Evolutionary conservation across 192 early-diverging fungal genomes (phyloP).

Genomic region (Chytriomyces sp.): DNA sequence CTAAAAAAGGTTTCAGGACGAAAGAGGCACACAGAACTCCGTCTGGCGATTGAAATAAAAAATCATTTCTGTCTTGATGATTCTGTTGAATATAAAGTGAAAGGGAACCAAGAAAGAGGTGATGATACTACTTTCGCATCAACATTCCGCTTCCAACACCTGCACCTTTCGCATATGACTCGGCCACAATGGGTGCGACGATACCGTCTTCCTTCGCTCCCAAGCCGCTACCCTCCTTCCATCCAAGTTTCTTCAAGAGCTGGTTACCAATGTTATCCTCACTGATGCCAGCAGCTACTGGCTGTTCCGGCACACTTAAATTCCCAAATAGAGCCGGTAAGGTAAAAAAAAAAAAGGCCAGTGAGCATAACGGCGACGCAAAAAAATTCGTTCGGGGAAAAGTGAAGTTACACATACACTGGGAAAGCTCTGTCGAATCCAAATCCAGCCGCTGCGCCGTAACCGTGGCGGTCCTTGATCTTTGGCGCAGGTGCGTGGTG

Average conservation of each 20-base stretch:
- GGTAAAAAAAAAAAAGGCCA: neutral
- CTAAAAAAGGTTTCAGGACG: too few species aligned
- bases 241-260: conserved; percentile 67
- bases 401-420: neutral
- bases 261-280: conserved; percentile 63
- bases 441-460: conserved; percentile 15
- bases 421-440: conserved; percentile 21
- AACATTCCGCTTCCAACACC: conserved; percentile 14
- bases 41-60: too few species aligned
- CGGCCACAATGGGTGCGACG: conserved; percentile 22
- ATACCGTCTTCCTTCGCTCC: conserved; percentile 52
- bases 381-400: neutral
- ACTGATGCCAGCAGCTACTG: conserved; percentile 36
- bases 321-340: neutral
- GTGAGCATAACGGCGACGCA: neutral
- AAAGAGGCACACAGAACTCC: too few species aligned
- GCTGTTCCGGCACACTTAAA: conserved; percentile 6
- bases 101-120: too few species aligned
- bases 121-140: conserved; percentile 6
- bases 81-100: too few species aligned
- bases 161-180: conserved; percentile 18
- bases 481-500: neutral
- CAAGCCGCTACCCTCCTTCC: conserved; percentile 62
- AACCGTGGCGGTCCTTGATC: neutral
- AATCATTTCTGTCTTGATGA: too few species aligned